A percentile compares a stretch with the other conserved stretches of the same genome.
Evolutionary conservation across 163 green algal species (phyloP).

Genomic region (Smithsoniella earleae): DNA sequence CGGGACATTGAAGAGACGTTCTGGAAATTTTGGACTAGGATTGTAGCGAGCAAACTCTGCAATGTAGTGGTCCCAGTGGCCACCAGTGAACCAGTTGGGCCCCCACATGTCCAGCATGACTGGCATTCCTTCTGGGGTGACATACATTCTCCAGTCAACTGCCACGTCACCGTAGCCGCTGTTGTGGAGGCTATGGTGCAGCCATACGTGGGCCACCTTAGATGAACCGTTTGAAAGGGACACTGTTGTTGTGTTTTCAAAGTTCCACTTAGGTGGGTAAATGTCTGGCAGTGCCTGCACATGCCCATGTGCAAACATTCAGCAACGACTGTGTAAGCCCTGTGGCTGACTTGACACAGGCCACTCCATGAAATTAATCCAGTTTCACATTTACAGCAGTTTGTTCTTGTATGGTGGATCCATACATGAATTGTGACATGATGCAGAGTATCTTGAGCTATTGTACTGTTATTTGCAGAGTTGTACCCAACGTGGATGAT

Average conservation of each 20-base stretch:
- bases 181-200: background rate
- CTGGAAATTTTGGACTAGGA: background rate
- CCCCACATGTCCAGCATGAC: slow-evolving; percentile 25
- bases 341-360: too few species aligned
- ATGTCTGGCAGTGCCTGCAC: background rate
- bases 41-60: background rate
- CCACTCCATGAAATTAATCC: too few species aligned
- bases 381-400: too few species aligned
- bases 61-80: slow-evolving; percentile 25
- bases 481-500: too few species aligned
- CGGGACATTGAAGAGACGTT: background rate
- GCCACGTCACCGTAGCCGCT: background rate
- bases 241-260: background rate
- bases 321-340: too few species aligned
- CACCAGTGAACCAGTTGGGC: slow-evolving; percentile 7
- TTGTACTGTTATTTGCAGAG: too few species aligned
- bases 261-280: background rate
- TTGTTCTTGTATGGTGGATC: too few species aligned
- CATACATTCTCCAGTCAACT: background rate
- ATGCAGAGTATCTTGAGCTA: too few species aligned
- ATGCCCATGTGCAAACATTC: too few species aligned
- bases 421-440: too few species aligned
- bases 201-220: background rate
- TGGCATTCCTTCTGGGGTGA: background rate
- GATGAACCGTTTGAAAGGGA: background rate